phyloP scores from a whole-genome alignment of 164 flowering plant species.

The Stephania cephalantha region DNA sequence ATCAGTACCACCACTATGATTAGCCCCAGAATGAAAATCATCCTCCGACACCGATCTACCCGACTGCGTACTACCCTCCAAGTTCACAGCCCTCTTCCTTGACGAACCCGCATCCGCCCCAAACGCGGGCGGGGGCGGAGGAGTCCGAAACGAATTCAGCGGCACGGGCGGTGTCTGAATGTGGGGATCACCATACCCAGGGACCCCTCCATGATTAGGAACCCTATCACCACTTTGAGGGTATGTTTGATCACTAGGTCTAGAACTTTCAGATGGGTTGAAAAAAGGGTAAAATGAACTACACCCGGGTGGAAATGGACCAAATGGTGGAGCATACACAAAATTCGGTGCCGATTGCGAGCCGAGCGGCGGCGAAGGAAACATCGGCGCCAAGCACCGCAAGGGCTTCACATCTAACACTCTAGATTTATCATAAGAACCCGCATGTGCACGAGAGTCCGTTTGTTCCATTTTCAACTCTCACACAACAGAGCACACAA shows the following conservation, averaged over 20 bases:
- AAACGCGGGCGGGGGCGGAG: constrained; percentile 12
- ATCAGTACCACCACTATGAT: constrained; percentile 10
- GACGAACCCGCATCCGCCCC: constrained; percentile 22
- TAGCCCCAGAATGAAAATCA: background rate
- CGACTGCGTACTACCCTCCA: background rate
- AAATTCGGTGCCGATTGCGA: constrained; percentile 41
- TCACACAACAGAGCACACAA: too few species aligned
- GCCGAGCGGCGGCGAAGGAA: constrained; percentile 37
- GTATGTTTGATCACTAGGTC: constrained; percentile 19
- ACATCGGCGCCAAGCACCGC: constrained; percentile 54
- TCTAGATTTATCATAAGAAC: constrained; percentile 43
- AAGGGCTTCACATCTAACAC: constrained; percentile 72
- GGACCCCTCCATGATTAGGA: constrained; percentile 12
- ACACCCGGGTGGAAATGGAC: constrained; percentile 54
- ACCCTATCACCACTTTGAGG: constrained; percentile 16
- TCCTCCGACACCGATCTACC: background rate
- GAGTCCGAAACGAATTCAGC: constrained; percentile 23
- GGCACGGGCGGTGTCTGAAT: constrained; percentile 21
- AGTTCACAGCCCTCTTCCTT: constrained; percentile 8
- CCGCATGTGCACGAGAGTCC: constrained; percentile 8
- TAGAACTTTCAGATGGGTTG: constrained; percentile 25
- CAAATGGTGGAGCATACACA: constrained; percentile 42
- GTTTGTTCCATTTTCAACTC: background rate
- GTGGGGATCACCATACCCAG: constrained; percentile 10
- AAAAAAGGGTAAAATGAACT: constrained; percentile 56